Base-by-base conservation (phyloP, 805 yeast genomes). In the Ogataea corticis region DNA sequence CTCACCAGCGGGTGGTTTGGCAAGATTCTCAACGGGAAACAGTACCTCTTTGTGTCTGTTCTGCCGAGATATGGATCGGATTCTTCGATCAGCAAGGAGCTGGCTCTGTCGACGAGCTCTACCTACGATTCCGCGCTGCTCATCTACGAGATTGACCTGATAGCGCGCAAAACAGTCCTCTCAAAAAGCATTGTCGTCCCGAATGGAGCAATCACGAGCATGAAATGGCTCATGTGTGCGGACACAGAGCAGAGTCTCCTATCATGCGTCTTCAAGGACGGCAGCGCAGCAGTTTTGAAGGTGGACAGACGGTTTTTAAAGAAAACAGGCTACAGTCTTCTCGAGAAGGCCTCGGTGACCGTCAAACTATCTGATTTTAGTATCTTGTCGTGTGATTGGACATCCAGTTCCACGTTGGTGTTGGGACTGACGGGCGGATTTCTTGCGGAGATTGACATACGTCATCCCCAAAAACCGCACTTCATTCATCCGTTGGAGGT, bases 211-310 rank as follows among this genome's bases (percentile, higher is more conserved):
- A 50, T 63, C 12, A 54, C 49, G 17, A 49, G 56, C 21, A 48
- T 66, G 52, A 61, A 59, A 41, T 64, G 63, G 58, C 52, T 58
- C 2, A 45, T 44, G 1, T 43, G 52, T 25, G 44, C 54, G 3
- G 46, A 50, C 12, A 15, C 36, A 0, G 41, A 43, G 3, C 50
- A 51, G 18, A 44, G 55, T 12, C 37, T 64, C 19, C 29, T 61
- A 7, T 61, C 60, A 2, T 53, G 61, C 31, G 54, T 59, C n/a
- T 60, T 54, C 37, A 50, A 60, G n/a, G 59, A 63, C 45, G 68
- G 67, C 4, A 31, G 50, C 3, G 49, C 50, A 9, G 46, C 58
- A 17, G 45, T 65, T 4, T 41, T 64, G 46, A 56, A 59, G 41
- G 46, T 65, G 3, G 38, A 55, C 29, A 2, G 36, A 4, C n/a